These are phyloP conservation scores for Musa troglodytarum DNA, from an alignment of 176 grass and related monocot genomes.

Conservation along the genomic window DNA sequence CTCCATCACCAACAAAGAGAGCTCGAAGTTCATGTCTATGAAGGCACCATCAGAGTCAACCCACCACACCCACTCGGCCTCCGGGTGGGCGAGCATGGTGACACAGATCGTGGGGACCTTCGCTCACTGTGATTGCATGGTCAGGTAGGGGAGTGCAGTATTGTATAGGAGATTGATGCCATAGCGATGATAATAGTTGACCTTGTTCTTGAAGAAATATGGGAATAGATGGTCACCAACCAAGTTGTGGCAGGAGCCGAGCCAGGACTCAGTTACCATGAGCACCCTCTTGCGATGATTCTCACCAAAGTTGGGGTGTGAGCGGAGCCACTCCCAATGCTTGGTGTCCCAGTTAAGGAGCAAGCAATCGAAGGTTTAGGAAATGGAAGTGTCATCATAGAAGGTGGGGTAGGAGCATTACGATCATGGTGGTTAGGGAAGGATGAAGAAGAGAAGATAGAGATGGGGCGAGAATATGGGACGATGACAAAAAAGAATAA, in stretches of 20 bases:
- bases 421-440: too few species aligned
- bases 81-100: conserved; percentile 74
- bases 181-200: conserved; percentile 74
- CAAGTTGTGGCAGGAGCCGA: not conserved
- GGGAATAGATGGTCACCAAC: conserved; percentile 49
- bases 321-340: too few species aligned
- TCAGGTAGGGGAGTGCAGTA: conserved; percentile 47
- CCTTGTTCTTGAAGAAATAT: conserved; percentile 77
- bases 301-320: too few species aligned
- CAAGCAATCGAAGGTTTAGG: too few species aligned
- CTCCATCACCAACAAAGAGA: conserved; percentile 10
- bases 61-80: conserved; percentile 94
- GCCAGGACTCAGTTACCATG: too few species aligned
- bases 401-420: too few species aligned
- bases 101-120: conserved; percentile 60
- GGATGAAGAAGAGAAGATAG: too few species aligned
- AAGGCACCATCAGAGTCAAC: conserved; percentile 87
- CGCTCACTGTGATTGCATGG: conserved; percentile 64
- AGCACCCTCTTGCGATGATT: too few species aligned
- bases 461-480: too few species aligned
- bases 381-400: too few species aligned
- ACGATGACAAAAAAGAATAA: too few species aligned
- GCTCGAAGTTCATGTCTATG: conserved; percentile 87
- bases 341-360: too few species aligned
- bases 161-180: conserved; percentile 61